Percentiles rank a stretch among this genome's conserved stretches.
Conservation (phyloP, 306 rosid species). For the Dalbergia oliveri region DNA sequence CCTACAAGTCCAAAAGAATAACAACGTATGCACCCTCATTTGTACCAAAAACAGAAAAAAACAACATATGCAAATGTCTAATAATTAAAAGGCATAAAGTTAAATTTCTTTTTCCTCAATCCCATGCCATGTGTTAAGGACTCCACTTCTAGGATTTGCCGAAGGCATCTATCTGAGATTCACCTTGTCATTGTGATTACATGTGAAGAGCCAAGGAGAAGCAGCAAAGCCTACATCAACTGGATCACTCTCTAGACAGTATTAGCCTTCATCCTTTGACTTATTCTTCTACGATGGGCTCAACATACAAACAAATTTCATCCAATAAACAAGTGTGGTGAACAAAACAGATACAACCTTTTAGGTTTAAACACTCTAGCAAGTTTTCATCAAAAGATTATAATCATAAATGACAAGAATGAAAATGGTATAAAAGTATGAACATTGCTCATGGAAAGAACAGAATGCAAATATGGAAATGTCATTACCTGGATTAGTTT, state of each 20-base stretch:
- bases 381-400: background rate
- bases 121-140: slow-evolving; percentile 11
- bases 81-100: background rate
- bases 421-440: slow-evolving; percentile 11
- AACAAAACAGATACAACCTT: background rate
- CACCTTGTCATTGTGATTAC: background rate
- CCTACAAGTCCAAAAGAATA: background rate
- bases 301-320: background rate
- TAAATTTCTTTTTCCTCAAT: background rate
- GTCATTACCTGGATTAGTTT: slow-evolving; percentile 5
- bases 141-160: slow-evolving; percentile 14
- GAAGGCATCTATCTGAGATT: background rate
- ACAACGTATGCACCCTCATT: too few relatives aligned
- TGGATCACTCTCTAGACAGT: slow-evolving; percentile 1
- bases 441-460: background rate
- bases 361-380: background rate
- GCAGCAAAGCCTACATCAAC: slow-evolving; percentile 9
- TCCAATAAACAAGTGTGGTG: background rate
- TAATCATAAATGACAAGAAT: background rate
- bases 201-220: background rate
- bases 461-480: slow-evolving; percentile 16
- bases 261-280: background rate
- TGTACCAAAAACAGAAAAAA: too few relatives aligned
- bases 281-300: background rate
- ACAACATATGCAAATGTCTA: background rate